A percentile compares a stretch with the other conserved stretches of the same genome.
These are phyloP conservation scores for Salix koriyanagi DNA, from an alignment of 345 rosid genomes.

Conservation along the genomic window DNA sequence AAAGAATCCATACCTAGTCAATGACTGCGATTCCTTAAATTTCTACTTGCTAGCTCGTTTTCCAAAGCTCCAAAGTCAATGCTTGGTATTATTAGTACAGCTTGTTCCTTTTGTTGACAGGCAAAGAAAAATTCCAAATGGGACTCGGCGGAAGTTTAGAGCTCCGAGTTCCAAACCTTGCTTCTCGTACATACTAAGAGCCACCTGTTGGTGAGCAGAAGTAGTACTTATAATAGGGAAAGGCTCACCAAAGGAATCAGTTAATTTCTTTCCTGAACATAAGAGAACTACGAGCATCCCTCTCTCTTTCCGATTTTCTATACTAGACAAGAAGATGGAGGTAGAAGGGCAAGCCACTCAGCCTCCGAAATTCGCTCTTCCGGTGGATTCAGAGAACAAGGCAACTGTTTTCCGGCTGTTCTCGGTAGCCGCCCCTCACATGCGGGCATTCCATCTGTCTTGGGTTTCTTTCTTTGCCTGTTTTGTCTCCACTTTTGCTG, in stretches of 20 bases:
- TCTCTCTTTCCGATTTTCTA: too few species aligned
- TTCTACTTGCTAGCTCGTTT: background rate
- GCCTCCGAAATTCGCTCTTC: conserved; percentile 50
- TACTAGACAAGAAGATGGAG: background rate
- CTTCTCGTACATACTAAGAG: background rate
- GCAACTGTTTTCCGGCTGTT: conserved; percentile 60
- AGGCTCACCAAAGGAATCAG: background rate
- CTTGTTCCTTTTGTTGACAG: background rate
- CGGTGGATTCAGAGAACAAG: conserved; percentile 77
- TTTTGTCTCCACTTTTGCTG: conserved; percentile 79
- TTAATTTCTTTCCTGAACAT: background rate
- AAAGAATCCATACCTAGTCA: background rate
- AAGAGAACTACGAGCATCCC: background rate
- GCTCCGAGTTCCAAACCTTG: background rate
- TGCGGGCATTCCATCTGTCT: conserved; percentile 80
- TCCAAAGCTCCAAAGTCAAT: background rate
- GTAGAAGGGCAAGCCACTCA: background rate
- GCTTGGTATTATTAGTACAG: background rate
- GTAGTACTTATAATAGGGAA: background rate
- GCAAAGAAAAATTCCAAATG: background rate
- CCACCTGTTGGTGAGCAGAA: background rate
- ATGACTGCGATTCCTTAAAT: background rate
- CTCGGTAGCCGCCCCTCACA: conserved; percentile 71
- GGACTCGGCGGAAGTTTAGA: background rate
- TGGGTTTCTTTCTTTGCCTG: conserved; percentile 83